phyloP scores from a whole-genome alignment of 2,329 filamentous ascomycete species.

The Fusarium xylarioides region DNA sequence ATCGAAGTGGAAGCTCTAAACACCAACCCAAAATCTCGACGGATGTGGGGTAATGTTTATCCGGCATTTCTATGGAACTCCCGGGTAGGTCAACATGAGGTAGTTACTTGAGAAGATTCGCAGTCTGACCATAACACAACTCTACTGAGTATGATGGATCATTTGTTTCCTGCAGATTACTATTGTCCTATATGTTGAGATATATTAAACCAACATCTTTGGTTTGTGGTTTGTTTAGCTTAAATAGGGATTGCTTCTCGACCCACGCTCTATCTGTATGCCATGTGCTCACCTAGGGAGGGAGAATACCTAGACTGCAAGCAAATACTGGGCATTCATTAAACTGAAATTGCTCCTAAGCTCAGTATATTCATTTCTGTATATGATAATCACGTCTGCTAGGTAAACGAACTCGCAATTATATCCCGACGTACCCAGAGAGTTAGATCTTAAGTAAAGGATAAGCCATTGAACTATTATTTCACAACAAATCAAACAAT shows the following conservation, averaged over 20 bases:
- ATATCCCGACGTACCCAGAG: background rate
- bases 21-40: slow-evolving; percentile 36
- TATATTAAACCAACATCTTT: no score
- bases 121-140: background rate
- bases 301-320: background rate
- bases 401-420: background rate
- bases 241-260: no score
- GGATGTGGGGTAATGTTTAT: slow-evolving; percentile 32
- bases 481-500: background rate
- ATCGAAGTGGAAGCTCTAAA: slow-evolving; percentile 37
- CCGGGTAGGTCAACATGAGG: background rate
- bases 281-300: no score
- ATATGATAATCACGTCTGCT: background rate
- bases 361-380: no score
- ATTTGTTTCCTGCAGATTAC: background rate
- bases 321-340: background rate
- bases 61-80: background rate
- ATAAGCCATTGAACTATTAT: background rate
- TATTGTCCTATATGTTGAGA: background rate
- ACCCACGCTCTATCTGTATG: no score
- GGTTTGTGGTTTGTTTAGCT: background rate
- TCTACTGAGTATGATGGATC: background rate
- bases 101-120: no score
- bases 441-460: no score
- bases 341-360: background rate